A percentile compares a stretch with the other conserved stretches of the same genome.
Conservation (phyloP, 2,329 filamentous ascomycete species). For the Rhinocladiella mackenziei region DNA sequence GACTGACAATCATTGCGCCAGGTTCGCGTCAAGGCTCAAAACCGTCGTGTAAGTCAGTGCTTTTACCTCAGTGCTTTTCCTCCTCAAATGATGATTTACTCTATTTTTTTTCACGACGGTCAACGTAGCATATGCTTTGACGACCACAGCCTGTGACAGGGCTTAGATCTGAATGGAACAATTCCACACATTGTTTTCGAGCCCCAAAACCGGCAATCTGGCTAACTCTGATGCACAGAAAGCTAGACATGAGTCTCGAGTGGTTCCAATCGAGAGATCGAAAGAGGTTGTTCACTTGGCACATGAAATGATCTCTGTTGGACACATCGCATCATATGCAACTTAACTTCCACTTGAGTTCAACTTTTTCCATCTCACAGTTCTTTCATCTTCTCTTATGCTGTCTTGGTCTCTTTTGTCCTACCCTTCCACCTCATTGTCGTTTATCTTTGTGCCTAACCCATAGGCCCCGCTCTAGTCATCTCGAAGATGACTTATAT, state of each 20-base stretch:
- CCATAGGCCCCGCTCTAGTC: too few relatives aligned
- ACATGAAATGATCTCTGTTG: too few relatives aligned
- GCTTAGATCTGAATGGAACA: conserved; percentile 45
- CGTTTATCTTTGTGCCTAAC: neutral
- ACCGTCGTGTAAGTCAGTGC: conserved; percentile 20
- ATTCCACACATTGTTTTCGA: conserved; percentile 1
- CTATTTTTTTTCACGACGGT: conserved; percentile 72
- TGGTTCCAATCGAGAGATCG: too few relatives aligned
- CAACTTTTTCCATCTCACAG: neutral
- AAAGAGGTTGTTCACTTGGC: too few relatives aligned
- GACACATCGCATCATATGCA: too few relatives aligned
- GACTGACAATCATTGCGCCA: conserved; percentile 1
- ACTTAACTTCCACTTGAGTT: neutral
- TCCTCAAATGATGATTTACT: conserved; percentile 64
- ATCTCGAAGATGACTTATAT: too few relatives aligned
- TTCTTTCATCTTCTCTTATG: neutral
- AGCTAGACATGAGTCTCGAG: too few relatives aligned
- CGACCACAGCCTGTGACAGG: conserved; percentile 75
- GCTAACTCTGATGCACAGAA: conserved; percentile 11
- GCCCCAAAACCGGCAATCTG: neutral
- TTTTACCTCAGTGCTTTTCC: conserved; percentile 1
- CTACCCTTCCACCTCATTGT: neutral
- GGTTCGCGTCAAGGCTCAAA: too few relatives aligned
- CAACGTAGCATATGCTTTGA: conserved; percentile 78
- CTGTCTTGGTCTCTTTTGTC: neutral